A percentile compares a stretch with the other conserved stretches of the same genome.
phyloP scores from a whole-genome alignment of 2,329 filamentous ascomycete genomes.

The Ascocoryne sarcoides region DNA sequence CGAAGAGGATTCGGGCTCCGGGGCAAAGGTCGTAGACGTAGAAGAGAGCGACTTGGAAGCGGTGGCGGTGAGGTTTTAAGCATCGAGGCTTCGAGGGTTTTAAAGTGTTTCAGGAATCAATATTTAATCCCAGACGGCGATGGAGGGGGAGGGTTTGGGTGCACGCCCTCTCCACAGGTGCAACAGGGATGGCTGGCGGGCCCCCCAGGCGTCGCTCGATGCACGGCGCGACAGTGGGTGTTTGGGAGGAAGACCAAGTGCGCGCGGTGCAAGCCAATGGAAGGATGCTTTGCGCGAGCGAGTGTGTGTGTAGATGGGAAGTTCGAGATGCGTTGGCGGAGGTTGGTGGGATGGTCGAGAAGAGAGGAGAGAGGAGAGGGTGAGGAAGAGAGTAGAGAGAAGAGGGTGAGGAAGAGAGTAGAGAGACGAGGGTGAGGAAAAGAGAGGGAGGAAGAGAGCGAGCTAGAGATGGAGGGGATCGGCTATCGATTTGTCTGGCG shows the following conservation, averaged over 20 bases:
- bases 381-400: not conserved
- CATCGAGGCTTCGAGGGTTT: conserved; percentile 3
- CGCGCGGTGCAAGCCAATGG: not conserved
- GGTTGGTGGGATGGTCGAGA: no score
- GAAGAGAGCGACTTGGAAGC: conserved; percentile 13
- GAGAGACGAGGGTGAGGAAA: not conserved
- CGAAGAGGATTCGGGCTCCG: not conserved
- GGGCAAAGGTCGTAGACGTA: conserved; percentile 2
- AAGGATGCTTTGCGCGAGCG: no score
- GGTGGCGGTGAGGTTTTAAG: conserved; percentile 24
- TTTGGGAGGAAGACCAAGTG: no score
- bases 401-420: not conserved
- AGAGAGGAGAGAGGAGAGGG: no score
- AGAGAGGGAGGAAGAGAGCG: not conserved
- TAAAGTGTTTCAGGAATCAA: conserved; percentile 18
- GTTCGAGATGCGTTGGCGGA: no score
- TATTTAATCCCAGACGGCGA: conserved; percentile 13
- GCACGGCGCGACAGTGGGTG: conserved; percentile 7
- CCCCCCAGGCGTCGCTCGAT: not conserved
- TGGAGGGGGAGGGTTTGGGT: conserved; percentile 5
- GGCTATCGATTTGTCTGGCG: no score
- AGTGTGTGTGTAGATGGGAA: no score
- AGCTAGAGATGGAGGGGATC: not conserved
- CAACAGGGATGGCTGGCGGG: not conserved
- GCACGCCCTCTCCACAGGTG: not conserved